Percentiles rank a stretch among this genome's conserved stretches.
These are phyloP conservation scores for Patellaria atrata DNA, from an alignment of 495 filamentous ascomycete species.

Conservation along the genomic window DNA sequence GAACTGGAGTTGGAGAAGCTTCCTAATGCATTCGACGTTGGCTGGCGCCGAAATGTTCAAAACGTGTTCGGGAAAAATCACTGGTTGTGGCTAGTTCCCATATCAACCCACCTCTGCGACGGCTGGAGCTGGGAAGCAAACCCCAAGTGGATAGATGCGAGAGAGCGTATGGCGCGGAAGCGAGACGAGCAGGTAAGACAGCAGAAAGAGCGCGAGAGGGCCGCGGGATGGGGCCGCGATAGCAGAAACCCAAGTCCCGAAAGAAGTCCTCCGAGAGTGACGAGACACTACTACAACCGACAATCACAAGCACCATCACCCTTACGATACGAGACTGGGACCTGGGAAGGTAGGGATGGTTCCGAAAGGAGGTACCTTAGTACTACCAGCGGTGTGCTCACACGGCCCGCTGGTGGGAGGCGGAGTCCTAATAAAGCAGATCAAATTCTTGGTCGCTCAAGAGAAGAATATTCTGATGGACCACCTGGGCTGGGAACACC, in stretches of 20 bases:
- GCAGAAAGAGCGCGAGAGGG: conserved; percentile 22
- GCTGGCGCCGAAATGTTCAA: conserved; percentile 59
- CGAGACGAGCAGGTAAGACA: conserved; percentile 18
- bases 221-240: conserved; percentile 18
- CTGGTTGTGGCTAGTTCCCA: conserved; percentile 61
- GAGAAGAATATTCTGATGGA: conserved; percentile 21
- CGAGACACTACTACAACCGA: conserved; percentile 3
- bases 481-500: conserved; percentile 11
- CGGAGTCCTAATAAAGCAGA: conserved; percentile 19
- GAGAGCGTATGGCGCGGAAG: conserved; percentile 20
- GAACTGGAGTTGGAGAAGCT: conserved; percentile 74
- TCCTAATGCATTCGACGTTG: conserved; percentile 85
- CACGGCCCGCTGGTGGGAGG: conserved; percentile 7
- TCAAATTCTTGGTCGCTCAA: conserved; percentile 18
- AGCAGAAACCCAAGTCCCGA: neutral
- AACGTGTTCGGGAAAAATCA: conserved; percentile 67
- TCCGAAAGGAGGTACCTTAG: conserved; percentile 16
- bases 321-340: neutral
- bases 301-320: neutral
- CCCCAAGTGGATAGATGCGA: conserved; percentile 23
- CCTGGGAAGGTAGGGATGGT: neutral
- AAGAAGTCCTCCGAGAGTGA: neutral
- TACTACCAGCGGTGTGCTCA: conserved; percentile 11
- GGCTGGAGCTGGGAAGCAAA: conserved; percentile 94
- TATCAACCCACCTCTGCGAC: conserved; percentile 73